A percentile compares a stretch with the other conserved stretches of the same genome.
phyloP scores from a whole-genome alignment of 1,284 basidiomycete species.

The Malassezia yamatoensis region DNA sequence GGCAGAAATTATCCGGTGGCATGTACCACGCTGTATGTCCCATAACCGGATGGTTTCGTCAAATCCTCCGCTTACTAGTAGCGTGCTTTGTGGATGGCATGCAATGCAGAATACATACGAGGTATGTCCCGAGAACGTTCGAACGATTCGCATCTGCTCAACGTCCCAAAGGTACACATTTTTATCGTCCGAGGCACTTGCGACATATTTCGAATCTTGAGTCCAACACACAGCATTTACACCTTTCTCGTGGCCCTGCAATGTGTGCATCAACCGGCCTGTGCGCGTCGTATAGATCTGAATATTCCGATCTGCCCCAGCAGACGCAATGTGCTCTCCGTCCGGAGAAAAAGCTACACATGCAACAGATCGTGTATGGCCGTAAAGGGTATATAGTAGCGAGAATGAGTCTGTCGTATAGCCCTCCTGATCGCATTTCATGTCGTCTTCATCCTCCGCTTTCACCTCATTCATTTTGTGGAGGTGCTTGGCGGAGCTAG shows the following conservation, averaged over 20 bases:
- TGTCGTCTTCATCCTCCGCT: neutral
- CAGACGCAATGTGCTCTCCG: conserved; percentile 47
- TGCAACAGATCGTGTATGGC: conserved; percentile 50
- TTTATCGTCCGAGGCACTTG: conserved; percentile 34
- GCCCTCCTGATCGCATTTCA: neutral
- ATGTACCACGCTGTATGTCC: conserved; percentile 65
- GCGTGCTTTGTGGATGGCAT: conserved; percentile 75
- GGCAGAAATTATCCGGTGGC: conserved; percentile 56
- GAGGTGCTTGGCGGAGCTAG: neutral
- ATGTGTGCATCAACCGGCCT: conserved; percentile 23
- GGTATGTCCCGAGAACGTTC: conserved; percentile 64
- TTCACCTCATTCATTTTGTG: neutral
- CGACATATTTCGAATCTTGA: conserved; percentile 29
- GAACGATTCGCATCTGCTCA: conserved; percentile 17
- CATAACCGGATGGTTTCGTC: conserved; percentile 91
- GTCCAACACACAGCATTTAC: conserved; percentile 41
- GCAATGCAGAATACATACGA: conserved; percentile 87
- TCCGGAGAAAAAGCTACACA: conserved; percentile 51
- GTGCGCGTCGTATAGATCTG: conserved; percentile 30
- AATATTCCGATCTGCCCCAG: conserved; percentile 48
- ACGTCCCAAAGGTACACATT: conserved; percentile 29
- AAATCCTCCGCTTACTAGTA: conserved; percentile 81
- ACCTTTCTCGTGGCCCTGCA: conserved; percentile 21
- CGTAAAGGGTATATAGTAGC: conserved; percentile 48
- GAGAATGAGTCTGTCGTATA: conserved; percentile 12